Evolutionary conservation across 106 monocot species (phyloP).

Genomic region (Triglochin maritima): DNA sequence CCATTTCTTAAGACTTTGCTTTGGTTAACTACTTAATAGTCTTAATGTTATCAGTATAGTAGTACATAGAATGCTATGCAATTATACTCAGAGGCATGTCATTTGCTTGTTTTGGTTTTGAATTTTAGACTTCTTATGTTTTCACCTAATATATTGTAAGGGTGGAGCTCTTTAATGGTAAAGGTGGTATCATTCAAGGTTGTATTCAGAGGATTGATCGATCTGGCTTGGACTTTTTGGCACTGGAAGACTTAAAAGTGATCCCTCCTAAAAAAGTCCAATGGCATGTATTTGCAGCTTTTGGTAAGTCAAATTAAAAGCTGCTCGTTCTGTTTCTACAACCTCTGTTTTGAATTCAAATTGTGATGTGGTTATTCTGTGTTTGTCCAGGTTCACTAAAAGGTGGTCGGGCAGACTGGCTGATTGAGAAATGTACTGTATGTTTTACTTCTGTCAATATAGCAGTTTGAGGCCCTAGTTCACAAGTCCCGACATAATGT

Average conservation of each 20-base stretch:
- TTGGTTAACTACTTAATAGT: too few relatives aligned
- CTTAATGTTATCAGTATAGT: too few relatives aligned
- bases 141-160: conserved; percentile 4
- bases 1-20: too few relatives aligned
- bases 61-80: too few relatives aligned
- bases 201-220: conserved; percentile 19
- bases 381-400: conserved; percentile 67
- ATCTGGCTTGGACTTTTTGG: conserved; percentile 20
- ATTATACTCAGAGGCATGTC: too few relatives aligned
- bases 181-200: conserved; percentile 19
- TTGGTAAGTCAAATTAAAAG: conserved; percentile 39
- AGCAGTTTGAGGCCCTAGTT: too few relatives aligned
- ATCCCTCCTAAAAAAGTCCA: conserved; percentile 29
- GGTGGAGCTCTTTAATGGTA: conserved; percentile 30
- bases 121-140: not conserved
- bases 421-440: conserved; percentile 66
- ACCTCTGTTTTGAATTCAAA: not conserved
- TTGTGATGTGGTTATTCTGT: too few relatives aligned
- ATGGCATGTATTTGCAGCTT: conserved; percentile 91
- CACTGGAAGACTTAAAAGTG: conserved; percentile 12
- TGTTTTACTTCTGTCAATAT: conserved; percentile 30
- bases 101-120: too few relatives aligned
- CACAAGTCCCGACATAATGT: too few relatives aligned
- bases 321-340: not conserved
- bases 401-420: conserved; percentile 97